Percentiles rank a stretch among this genome's conserved stretches.
Evolutionary conservation across 768 basidiomycete species (phyloP).

Genomic region (Boletus speciosus): DNA sequence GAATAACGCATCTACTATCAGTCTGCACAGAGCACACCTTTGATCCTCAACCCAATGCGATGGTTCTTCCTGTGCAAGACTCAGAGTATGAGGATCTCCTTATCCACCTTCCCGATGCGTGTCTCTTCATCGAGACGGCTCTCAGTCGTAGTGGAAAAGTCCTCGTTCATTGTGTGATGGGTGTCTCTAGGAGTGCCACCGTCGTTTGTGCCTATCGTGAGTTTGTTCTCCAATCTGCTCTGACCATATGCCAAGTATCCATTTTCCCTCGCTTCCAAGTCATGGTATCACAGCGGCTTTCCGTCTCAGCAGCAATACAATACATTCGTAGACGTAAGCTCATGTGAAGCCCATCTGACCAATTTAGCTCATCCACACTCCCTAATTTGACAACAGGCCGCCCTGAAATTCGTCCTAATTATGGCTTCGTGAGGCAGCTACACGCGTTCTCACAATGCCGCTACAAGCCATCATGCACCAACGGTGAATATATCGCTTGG

Average conservation of each 20-base stretch:
- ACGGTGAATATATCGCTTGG: constrained; percentile 54
- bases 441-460: constrained; percentile 50
- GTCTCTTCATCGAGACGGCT: constrained; percentile 60
- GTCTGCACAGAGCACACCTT: constrained; percentile 56
- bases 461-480: constrained; percentile 41
- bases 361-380: constrained; percentile 8
- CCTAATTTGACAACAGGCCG: constrained; percentile 30
- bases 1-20: constrained; percentile 54
- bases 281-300: constrained; percentile 46
- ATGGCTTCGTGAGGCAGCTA: constrained; percentile 57
- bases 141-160: constrained; percentile 51
- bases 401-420: constrained; percentile 39
- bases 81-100: constrained; percentile 55
- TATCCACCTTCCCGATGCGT: constrained; percentile 57
- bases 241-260: background rate
- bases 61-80: constrained; percentile 39
- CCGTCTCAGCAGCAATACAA: constrained; percentile 42
- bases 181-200: constrained; percentile 65
- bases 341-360: background rate
- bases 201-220: constrained; percentile 54
- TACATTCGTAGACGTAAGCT: constrained; percentile 48
- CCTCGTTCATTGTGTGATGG: constrained; percentile 73
- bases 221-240: constrained; percentile 17
- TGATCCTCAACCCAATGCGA: constrained; percentile 34
- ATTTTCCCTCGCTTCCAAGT: constrained; percentile 32